Percentiles rank a stretch among this genome's conserved stretches.
These are phyloP conservation scores for Teratosphaeria viscida DNA, from an alignment of 2,329 filamentous ascomycete species.

Conservation along the genomic window DNA sequence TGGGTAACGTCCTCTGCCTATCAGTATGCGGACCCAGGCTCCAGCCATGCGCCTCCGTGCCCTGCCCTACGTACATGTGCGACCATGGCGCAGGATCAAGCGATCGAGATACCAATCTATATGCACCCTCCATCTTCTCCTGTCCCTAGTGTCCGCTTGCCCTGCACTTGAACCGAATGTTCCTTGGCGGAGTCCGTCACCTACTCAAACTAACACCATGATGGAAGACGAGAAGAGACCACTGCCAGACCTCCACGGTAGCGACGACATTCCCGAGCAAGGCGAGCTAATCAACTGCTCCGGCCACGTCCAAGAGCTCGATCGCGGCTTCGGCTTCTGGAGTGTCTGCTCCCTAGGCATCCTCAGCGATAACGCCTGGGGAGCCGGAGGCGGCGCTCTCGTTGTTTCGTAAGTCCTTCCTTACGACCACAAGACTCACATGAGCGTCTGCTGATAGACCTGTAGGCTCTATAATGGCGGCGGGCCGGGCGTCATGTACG, in stretches of 20 bases:
- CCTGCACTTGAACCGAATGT: not conserved
- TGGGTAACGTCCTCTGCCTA: not conserved
- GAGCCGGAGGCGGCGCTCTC: slow-evolving; percentile 13
- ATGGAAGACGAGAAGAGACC: not conserved
- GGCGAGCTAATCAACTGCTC: slow-evolving; percentile 36
- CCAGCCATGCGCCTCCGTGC: not conserved
- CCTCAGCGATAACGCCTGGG: slow-evolving; percentile 25
- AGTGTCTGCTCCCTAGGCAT: slow-evolving; percentile 37
- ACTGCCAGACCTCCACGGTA: not conserved
- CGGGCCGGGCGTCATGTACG: slow-evolving; percentile 36
- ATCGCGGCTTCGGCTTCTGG: slow-evolving; percentile 39
- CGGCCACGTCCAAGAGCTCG: slow-evolving; percentile 42
- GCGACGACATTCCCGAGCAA: not conserved
- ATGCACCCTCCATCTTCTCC: not conserved
- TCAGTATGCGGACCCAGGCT: not conserved
- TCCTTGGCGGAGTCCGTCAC: not conserved
- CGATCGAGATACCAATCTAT: not conserved
- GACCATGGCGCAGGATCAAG: not conserved
- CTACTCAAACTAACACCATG: not conserved
- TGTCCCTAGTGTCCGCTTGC: not conserved
- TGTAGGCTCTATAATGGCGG: slow-evolving; percentile 36
- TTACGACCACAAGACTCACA: not conserved
- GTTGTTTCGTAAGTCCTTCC: slow-evolving; percentile 19
- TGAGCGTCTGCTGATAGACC: not conserved
- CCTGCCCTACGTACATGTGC: not conserved